A percentile compares a stretch with the other conserved stretches of the same genome.
Evolutionary conservation across 208 protist genomes (phyloP).

Genomic region (Crithidia acanthocephali): DNA sequence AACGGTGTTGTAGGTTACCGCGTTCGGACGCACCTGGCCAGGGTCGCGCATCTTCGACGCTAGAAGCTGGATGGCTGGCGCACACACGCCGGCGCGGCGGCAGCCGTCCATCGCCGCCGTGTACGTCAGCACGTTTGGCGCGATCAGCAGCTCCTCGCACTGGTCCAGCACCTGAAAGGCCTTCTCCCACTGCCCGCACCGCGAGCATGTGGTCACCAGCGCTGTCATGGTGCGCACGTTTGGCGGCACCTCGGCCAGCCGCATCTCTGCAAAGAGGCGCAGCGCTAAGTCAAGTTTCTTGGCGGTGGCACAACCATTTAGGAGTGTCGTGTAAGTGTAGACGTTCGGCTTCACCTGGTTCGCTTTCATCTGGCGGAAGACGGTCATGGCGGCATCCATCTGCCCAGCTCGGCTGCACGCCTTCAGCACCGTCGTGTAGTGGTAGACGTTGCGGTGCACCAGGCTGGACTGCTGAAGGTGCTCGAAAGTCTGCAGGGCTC

Average conservation of each 20-base stretch:
- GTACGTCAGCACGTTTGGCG: conserved; percentile 90
- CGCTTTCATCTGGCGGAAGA: conserved; percentile 77
- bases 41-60: conserved; percentile 57
- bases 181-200: conserved; percentile 70
- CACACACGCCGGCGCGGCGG: conserved; percentile 67
- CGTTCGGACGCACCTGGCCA: conserved; percentile 71
- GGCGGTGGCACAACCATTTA: conserved; percentile 68
- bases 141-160: conserved; percentile 77
- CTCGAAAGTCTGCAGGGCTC: conserved; percentile 64
- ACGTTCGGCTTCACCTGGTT: conserved; percentile 81
- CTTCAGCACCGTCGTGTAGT: conserved; percentile 89
- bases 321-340: conserved; percentile 90
- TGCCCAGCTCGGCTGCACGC: conserved; percentile 79
- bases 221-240: conserved; percentile 87
- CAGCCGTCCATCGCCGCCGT: conserved; percentile 91
- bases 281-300: conserved; percentile 62
- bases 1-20: conserved; percentile 88
- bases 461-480: conserved; percentile 70
- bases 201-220: conserved; percentile 61
- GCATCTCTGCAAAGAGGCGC: conserved; percentile 83
- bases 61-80: conserved; percentile 67
- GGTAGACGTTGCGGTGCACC: conserved; percentile 88
- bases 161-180: conserved; percentile 75
- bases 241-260: conserved; percentile 66
- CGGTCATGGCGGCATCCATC: conserved; percentile 62